phyloP scores from a whole-genome alignment of 495 filamentous ascomycete genomes.

The Daldinia bambusicola region DNA sequence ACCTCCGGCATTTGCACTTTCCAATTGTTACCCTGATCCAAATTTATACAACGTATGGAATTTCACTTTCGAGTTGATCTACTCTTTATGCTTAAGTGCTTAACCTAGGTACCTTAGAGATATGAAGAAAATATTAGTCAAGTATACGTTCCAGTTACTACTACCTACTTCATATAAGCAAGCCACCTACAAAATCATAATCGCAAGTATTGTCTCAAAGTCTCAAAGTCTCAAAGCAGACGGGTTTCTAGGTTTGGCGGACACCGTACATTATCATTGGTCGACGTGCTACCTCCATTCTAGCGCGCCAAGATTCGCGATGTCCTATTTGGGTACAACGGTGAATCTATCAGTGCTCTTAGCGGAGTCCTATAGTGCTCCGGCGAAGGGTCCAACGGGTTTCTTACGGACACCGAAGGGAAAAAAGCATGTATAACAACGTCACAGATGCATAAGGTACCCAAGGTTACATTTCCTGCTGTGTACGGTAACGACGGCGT shows the following conservation, averaged over 20 bases:
- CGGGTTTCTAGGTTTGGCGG: neutral
- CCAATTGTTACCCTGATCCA: no score
- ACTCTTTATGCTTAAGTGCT: neutral
- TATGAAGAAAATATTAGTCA: no score
- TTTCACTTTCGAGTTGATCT: neutral
- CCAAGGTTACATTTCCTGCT: no score
- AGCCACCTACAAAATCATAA: no score
- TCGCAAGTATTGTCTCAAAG: neutral
- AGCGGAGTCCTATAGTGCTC: neutral
- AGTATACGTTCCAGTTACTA: no score
- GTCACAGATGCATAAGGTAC: neutral
- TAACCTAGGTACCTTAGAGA: no score
- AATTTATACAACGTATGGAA: no score
- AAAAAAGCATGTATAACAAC: neutral
- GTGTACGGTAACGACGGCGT: no score
- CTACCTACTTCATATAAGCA: neutral
- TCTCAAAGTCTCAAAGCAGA: neutral
- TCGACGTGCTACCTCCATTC: no score
- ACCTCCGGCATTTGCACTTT: neutral
- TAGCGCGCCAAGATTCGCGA: conserved; percentile 1
- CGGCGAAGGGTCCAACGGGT: neutral
- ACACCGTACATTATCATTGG: neutral
- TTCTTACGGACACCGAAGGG: neutral
- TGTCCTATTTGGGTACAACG: neutral
- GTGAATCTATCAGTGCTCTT: neutral